Base-by-base conservation (phyloP, 257 asterid genomes). In the Solanum rostratum region DNA sequence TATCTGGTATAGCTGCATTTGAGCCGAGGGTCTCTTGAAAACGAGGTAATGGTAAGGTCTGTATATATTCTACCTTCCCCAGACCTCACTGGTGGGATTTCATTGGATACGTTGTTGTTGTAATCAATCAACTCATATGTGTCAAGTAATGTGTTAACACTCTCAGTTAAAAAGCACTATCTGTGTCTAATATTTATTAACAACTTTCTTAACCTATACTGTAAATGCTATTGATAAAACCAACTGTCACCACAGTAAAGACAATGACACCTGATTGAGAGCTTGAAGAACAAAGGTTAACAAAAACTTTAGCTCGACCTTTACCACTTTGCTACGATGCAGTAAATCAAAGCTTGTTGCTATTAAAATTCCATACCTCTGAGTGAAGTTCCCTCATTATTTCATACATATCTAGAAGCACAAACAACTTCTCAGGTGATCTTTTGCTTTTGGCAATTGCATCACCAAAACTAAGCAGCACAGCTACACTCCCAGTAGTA, bases 371-470 rank as follows among this genome's bases (percentile, higher is more conserved):
- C 53, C 85, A 88, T 91, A 95, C 98, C 98, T 97, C 98, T 8
- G 91, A 85, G 87, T 95, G 98, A 91, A 97, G 97, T 86, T 97
- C 99, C 87, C 97, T 91, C 99, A 97, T 97, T 85, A 95, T 97
- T 90, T 97, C 99, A 87, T 97, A 95, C 99, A 97, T 97, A 88
- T 97, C 98, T 53, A 97, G 92, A 86, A 97, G 97, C 91, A 95
- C 98, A 87, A 97, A 97, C 85, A 97, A 88, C 89, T 97, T 97
- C 90, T 97, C 99, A 60, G 98, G 99, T 43, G 99, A 97, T 89
- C 99, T 91, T 90, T 97, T 97, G 96, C 99, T 95, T 91, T 90
- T 93, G 85, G 98, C 98, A 90, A 97, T 97, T 20, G 98, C 98
- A 90, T 95, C 98, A 87, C 99, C 99, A 92, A 97, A 95, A 94